Conservation (phyloP, 176 grass and related monocot genomes). For the Zea luxurians region DNA sequence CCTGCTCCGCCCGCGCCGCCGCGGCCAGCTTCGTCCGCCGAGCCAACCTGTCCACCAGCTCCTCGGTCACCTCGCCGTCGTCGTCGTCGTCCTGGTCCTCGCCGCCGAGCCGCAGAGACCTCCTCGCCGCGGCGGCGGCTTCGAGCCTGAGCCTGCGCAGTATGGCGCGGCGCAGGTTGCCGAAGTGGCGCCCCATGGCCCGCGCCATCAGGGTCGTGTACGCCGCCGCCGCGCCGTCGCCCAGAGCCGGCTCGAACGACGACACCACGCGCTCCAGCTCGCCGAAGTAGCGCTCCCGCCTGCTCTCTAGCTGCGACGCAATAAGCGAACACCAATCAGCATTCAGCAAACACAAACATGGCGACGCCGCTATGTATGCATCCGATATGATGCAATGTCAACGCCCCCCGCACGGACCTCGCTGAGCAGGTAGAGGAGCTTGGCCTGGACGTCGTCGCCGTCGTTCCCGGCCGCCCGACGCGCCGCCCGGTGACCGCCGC, state of each 20-base stretch:
- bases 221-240: constrained; percentile 49
- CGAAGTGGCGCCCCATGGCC: constrained; percentile 89
- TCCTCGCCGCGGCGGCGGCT: constrained; percentile 11
- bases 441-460: constrained; percentile 47
- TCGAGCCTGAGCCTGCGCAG: constrained; percentile 51
- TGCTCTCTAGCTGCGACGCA: constrained; percentile 65
- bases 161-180: constrained; percentile 72
- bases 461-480: constrained; percentile 1
- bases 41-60: constrained; percentile 44
- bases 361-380: not conserved
- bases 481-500: not conserved
- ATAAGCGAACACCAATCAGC: not conserved
- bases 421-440: constrained; percentile 73
- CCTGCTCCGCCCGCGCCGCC: constrained; percentile 61
- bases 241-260: constrained; percentile 70
- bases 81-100: not conserved
- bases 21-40: constrained; percentile 50
- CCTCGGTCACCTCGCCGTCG: constrained; percentile 4
- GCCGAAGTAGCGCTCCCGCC: constrained; percentile 72
- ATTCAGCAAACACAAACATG: not conserved
- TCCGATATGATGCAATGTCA: too few relatives aligned
- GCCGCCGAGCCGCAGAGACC: constrained; percentile 26
- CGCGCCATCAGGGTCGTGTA: constrained; percentile 82
- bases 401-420: constrained; percentile 75
- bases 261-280: constrained; percentile 65